Conservation (phyloP, 2,329 filamentous ascomycete species). For the Cercospora sp. region DNA sequence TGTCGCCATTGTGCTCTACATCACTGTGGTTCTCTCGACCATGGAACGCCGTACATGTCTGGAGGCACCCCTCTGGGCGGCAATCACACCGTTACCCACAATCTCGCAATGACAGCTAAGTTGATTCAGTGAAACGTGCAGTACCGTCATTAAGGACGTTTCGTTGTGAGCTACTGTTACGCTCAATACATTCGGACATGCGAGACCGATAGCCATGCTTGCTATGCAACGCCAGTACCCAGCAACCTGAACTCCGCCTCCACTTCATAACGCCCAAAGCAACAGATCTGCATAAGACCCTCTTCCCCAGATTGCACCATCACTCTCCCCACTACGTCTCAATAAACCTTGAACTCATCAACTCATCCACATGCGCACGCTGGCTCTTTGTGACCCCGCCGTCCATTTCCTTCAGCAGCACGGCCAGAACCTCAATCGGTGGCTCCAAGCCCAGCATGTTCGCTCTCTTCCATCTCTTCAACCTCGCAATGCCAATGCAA, state of each 20-base stretch:
- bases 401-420: conserved; percentile 71
- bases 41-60: background rate
- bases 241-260: background rate
- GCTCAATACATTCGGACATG: background rate
- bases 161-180: conserved; percentile 4
- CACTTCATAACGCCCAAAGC: background rate
- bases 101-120: background rate
- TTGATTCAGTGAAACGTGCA: background rate
- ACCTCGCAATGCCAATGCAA: conserved; percentile 78
- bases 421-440: conserved; percentile 84
- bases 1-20: background rate
- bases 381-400: conserved; percentile 57
- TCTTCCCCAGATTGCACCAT: background rate
- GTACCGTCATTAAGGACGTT: background rate
- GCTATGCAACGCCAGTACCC: background rate
- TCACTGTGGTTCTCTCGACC: background rate
- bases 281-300: background rate
- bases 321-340: conserved; percentile 35
- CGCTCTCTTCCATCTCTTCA: conserved; percentile 86
- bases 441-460: conserved; percentile 79
- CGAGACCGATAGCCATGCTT: background rate
- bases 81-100: background rate
- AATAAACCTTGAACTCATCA: conserved; percentile 54
- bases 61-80: background rate
- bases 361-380: conserved; percentile 72